Conservation (phyloP, 495 filamentous ascomycete genomes). For the Penicillium tannophilum region DNA sequence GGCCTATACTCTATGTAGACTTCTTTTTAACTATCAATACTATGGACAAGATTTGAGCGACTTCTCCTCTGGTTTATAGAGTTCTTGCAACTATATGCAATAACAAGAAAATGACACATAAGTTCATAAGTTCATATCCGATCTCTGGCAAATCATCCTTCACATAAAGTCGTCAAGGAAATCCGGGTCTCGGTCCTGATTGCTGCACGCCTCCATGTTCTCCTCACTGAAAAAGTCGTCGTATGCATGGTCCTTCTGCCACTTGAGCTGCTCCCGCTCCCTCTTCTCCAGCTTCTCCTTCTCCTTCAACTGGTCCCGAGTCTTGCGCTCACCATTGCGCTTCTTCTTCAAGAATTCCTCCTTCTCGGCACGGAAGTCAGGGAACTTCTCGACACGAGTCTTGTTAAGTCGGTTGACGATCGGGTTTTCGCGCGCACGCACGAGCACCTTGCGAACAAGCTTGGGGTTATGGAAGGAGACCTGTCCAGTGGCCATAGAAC, state of each 20-base stretch:
- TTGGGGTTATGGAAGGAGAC: slow-evolving; percentile 92
- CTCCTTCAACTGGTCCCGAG: slow-evolving; percentile 70
- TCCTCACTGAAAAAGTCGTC: slow-evolving; percentile 66
- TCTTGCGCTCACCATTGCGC: slow-evolving; percentile 67
- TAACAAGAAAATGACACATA: slow-evolving; percentile 4
- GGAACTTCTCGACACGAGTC: slow-evolving; percentile 83
- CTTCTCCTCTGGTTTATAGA: not conserved
- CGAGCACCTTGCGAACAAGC: slow-evolving; percentile 76
- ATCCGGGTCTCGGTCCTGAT: slow-evolving; percentile 53
- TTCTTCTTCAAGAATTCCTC: slow-evolving; percentile 71
- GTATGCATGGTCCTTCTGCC: slow-evolving; percentile 92
- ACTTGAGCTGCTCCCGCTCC: slow-evolving; percentile 85
- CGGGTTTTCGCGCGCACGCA: slow-evolving; percentile 75
- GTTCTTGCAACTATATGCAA: not conserved
- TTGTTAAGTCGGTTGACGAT: slow-evolving; percentile 97
- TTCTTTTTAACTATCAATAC: not conserved
- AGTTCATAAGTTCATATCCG: slow-evolving; percentile 8
- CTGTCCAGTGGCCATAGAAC: slow-evolving; percentile 94
- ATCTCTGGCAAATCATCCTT: slow-evolving; percentile 13
- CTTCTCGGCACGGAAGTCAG: slow-evolving; percentile 77
- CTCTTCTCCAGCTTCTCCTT: slow-evolving; percentile 77
- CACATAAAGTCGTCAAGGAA: slow-evolving; percentile 59
- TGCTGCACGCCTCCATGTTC: slow-evolving; percentile 48
- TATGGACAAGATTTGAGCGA: not conserved
- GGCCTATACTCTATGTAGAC: not conserved